These are phyloP conservation scores for Xylaria sp. DNA, from an alignment of 2,329 filamentous ascomycete genomes.

Conservation along the genomic window DNA sequence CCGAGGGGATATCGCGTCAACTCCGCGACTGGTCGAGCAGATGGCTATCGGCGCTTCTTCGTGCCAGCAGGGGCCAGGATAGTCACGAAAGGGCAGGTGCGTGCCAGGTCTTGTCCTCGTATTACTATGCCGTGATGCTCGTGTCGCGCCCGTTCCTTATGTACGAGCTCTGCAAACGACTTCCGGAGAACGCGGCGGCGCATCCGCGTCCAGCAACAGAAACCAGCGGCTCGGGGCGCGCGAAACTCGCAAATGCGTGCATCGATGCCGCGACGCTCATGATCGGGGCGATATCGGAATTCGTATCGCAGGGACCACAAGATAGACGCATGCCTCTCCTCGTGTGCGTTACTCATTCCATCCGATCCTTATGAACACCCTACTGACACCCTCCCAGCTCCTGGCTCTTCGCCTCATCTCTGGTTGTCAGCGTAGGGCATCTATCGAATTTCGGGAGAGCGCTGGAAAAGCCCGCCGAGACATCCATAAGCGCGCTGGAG, in stretches of 20 bases:
- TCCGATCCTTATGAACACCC: no score
- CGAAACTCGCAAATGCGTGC: constrained; percentile 64
- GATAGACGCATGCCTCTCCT: constrained; percentile 60
- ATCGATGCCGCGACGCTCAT: constrained; percentile 65
- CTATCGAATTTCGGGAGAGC: constrained; percentile 63
- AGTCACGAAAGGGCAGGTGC: constrained; percentile 56
- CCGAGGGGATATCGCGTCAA: constrained; percentile 63
- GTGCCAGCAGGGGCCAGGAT: constrained; percentile 43
- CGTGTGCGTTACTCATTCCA: constrained; percentile 54
- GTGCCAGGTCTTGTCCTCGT: constrained; percentile 62
- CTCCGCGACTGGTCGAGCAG: constrained; percentile 61
- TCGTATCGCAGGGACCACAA: constrained; percentile 56
- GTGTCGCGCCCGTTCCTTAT: constrained; percentile 66
- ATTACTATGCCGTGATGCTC: constrained; percentile 68
- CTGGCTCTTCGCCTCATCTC: constrained; percentile 64
- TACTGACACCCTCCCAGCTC: constrained; percentile 50
- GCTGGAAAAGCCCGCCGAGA: constrained; percentile 60
- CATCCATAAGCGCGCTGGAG: constrained; percentile 60
- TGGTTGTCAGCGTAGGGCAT: constrained; percentile 62
- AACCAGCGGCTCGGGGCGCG: constrained; percentile 53
- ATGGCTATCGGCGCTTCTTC: constrained; percentile 60
- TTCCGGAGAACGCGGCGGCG: constrained; percentile 51
- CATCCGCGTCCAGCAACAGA: constrained; percentile 11
- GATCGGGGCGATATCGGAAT: constrained; percentile 59
- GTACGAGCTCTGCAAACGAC: constrained; percentile 61